Percentiles rank a stretch among this genome's conserved stretches.
phyloP scores from a whole-genome alignment of 148 eudicot species.

The Arctostaphylos glauca region DNA sequence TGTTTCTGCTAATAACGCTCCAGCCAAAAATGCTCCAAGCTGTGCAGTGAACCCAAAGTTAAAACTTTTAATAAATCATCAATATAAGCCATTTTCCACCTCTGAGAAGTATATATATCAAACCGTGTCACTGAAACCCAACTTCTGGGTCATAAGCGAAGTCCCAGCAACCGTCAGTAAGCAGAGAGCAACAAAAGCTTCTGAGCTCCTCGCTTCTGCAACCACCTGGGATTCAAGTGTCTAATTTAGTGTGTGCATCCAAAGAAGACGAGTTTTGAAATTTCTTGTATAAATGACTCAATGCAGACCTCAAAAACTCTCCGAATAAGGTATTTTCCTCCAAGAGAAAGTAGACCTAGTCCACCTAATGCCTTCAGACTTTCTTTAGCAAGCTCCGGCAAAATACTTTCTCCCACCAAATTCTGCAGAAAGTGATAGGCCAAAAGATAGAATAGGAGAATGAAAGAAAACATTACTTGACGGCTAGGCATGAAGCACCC shows the following conservation, averaged over 20 bases:
- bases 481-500: neutral
- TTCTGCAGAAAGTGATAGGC: constrained; percentile 46
- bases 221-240: constrained; percentile 60
- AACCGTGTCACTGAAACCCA: constrained; percentile 99
- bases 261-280: constrained; percentile 6
- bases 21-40: constrained; percentile 99
- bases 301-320: constrained; percentile 82
- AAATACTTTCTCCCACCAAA: constrained; percentile 72
- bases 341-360: constrained; percentile 86
- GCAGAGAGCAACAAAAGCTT: constrained; percentile 98
- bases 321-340: constrained; percentile 76
- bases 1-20: constrained; percentile 94
- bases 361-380: constrained; percentile 86
- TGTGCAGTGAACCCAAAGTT: constrained; percentile 29
- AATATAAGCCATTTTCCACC: constrained; percentile 1
- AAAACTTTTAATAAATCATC: constrained; percentile 2
- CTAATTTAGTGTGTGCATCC: constrained; percentile 26
- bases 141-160: constrained; percentile 89
- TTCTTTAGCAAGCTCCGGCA: constrained; percentile 82
- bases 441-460: constrained; percentile 7
- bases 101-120: constrained; percentile 22
- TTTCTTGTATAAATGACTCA: constrained; percentile 7
- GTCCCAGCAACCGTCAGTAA: constrained; percentile 94
- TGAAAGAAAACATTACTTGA: neutral
- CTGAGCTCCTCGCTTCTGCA: constrained; percentile 98